Evolutionary conservation across 73 alveolate genomes (phyloP).

Genomic region (Uronychia binucleata): DNA sequence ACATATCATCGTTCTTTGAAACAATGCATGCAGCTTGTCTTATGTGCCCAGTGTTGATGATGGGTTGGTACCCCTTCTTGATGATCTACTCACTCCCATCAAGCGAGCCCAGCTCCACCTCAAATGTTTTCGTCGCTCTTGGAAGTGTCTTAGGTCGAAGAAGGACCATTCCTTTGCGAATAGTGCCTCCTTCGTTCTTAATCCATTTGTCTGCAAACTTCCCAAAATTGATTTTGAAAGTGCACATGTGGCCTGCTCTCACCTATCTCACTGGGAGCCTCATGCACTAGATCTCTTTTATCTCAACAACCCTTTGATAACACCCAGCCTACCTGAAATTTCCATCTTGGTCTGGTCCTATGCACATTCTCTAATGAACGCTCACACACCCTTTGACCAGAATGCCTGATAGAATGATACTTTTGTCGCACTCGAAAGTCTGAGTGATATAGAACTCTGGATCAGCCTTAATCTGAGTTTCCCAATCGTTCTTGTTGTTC

Average conservation of each 20-base stretch:
- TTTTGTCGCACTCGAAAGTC: conserved; percentile 70
- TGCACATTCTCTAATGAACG: conserved; percentile 63
- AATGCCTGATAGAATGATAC: conserved; percentile 85
- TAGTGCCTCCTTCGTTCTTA: conserved; percentile 73
- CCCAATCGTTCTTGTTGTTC: conserved; percentile 60
- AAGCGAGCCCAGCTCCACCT: conserved; percentile 87
- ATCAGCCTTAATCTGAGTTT: conserved; percentile 51
- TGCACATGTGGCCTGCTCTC: conserved; percentile 90
- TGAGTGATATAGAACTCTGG: conserved; percentile 88
- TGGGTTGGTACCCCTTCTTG: not conserved
- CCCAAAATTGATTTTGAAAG: conserved; percentile 64
- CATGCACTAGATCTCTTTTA: conserved; percentile 87
- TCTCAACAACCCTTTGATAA: conserved; percentile 65
- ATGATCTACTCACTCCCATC: conserved; percentile 40
- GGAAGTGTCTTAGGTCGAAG: conserved; percentile 84
- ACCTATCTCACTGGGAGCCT: conserved; percentile 81
- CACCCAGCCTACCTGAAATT: conserved; percentile 42
- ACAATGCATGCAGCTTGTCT: not conserved
- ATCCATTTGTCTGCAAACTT: conserved; percentile 59
- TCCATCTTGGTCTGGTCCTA: conserved; percentile 96
- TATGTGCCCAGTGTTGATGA: conserved; percentile 9
- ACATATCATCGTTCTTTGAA: not conserved
- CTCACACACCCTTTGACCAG: conserved; percentile 85
- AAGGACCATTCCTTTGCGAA: conserved; percentile 90
- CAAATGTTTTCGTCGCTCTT: conserved; percentile 84